Percentiles rank a stretch among this genome's conserved stretches.
Evolutionary conservation across 2,329 filamentous ascomycete genomes (phyloP).

Genomic region (Rutstroemia sp.): DNA sequence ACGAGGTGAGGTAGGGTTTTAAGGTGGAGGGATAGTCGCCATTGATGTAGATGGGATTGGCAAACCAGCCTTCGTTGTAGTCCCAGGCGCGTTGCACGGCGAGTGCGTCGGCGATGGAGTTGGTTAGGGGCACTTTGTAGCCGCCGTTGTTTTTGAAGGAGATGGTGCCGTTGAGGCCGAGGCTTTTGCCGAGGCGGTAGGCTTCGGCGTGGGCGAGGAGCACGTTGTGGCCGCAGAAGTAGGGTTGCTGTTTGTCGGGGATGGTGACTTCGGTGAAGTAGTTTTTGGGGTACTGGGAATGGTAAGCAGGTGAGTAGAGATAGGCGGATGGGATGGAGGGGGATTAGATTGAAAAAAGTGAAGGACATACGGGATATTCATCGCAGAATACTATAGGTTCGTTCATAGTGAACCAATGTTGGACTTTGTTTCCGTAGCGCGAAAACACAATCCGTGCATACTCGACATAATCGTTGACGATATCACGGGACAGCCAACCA

Average conservation of each 20-base stretch:
- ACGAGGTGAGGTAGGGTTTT: conserved; percentile 31
- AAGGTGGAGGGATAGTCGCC: conserved; percentile 42
- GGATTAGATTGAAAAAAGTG: not conserved
- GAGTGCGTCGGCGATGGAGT: conserved; percentile 26
- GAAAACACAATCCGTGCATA: conserved; percentile 44
- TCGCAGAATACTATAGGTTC: conserved; percentile 36
- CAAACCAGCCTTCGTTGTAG: conserved; percentile 39
- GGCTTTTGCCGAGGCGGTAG: conserved; percentile 44
- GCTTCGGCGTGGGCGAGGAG: conserved; percentile 41
- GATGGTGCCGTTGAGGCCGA: conserved; percentile 43
- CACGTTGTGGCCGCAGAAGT: conserved; percentile 35
- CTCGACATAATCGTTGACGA: conserved; percentile 42
- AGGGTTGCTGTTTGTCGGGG: conserved; percentile 32
- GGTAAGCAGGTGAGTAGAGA: not conserved
- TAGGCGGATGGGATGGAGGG: not conserved
- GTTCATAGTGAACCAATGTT: conserved; percentile 46
- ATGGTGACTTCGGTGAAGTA: conserved; percentile 33
- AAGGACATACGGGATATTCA: not conserved
- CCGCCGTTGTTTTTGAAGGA: conserved; percentile 35
- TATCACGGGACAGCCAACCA: conserved; percentile 38
- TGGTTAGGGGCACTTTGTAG: conserved; percentile 40
- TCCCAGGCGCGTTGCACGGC: conserved; percentile 26
- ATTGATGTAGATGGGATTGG: conserved; percentile 46
- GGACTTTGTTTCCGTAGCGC: conserved; percentile 43
- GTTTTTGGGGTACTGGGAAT: conserved; percentile 20